Evolutionary conservation across 1,284 basidiomycete species (phyloP).

Genomic region (Leccinum fallax): DNA sequence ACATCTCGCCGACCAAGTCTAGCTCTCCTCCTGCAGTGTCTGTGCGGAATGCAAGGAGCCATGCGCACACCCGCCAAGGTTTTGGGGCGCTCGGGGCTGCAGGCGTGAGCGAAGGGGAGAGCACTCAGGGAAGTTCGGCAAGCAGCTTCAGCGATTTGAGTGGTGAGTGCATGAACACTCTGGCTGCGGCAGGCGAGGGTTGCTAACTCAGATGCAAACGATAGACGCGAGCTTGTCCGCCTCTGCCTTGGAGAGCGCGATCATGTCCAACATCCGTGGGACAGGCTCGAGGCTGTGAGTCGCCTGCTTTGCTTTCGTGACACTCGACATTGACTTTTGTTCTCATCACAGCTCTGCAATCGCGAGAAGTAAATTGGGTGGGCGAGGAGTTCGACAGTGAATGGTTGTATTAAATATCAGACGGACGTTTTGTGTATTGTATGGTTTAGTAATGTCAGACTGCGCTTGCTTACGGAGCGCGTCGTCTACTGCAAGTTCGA

Average conservation of each 20-base stretch:
- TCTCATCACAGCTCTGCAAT: constrained; percentile 43
- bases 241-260: constrained; percentile 74
- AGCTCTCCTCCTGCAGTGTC: constrained; percentile 61
- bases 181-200: background rate
- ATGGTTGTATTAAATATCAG: background rate
- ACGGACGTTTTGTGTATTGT: constrained; percentile 2
- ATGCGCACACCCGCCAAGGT: constrained; percentile 42
- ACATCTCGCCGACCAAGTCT: constrained; percentile 56
- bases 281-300: constrained; percentile 31
- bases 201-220: constrained; percentile 6
- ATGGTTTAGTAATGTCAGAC: constrained; percentile 9
- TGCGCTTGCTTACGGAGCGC: constrained; percentile 22
- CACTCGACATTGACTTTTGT: background rate
- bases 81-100: constrained; percentile 42
- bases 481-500: constrained; percentile 24
- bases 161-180: constrained; percentile 46
- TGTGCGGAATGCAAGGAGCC: constrained; percentile 51
- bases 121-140: constrained; percentile 66
- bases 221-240: constrained; percentile 70
- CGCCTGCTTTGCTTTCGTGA: constrained; percentile 7
- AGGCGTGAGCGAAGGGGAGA: constrained; percentile 56
- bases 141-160: constrained; percentile 85
- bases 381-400: constrained; percentile 37
- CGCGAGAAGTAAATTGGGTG: constrained; percentile 44
- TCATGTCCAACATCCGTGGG: constrained; percentile 50